phyloP scores from a whole-genome alignment of 306 rosid species.

The Gastrolobium bilobum region DNA sequence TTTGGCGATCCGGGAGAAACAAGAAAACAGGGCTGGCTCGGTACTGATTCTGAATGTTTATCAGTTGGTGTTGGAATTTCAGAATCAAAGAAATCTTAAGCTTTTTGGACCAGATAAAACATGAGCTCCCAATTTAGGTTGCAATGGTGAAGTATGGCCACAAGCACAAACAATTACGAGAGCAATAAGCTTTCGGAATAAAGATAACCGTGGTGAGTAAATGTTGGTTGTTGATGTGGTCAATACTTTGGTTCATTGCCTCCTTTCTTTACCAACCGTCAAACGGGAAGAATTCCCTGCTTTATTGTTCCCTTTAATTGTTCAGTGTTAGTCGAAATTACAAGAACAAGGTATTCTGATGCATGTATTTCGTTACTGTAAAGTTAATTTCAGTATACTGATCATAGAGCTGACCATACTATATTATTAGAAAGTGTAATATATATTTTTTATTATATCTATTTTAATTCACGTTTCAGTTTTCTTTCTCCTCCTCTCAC shows the following conservation, averaged over 20 bases:
- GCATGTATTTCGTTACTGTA: constrained; percentile 57
- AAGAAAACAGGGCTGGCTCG: constrained; percentile 29
- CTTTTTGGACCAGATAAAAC: constrained; percentile 12
- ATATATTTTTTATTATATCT: constrained; percentile 45
- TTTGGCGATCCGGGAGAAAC: constrained; percentile 25
- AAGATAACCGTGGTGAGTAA: constrained; percentile 26
- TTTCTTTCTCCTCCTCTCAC: background rate
- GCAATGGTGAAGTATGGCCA: constrained; percentile 34
- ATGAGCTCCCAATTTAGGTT: constrained; percentile 35
- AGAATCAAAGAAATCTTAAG: constrained; percentile 32
- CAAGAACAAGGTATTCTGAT: constrained; percentile 36
- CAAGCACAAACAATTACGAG: constrained; percentile 35
- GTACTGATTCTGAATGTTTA: constrained; percentile 42
- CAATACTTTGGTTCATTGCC: constrained; percentile 38
- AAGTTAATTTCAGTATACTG: constrained; percentile 54
- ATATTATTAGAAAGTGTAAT: constrained; percentile 46
- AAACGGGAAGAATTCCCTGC: background rate
- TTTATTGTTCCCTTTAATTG: constrained; percentile 12
- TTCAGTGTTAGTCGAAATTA: constrained; percentile 40
- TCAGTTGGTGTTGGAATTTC: constrained; percentile 37
- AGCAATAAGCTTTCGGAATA: constrained; percentile 41
- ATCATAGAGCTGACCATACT: constrained; percentile 46
- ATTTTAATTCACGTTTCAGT: constrained; percentile 17
- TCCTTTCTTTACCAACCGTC: constrained; percentile 1
- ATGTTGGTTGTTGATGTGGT: constrained; percentile 34